Evolutionary conservation across 352 stramenopile genomes (phyloP).

Genomic region (Pythium coloratum): DNA sequence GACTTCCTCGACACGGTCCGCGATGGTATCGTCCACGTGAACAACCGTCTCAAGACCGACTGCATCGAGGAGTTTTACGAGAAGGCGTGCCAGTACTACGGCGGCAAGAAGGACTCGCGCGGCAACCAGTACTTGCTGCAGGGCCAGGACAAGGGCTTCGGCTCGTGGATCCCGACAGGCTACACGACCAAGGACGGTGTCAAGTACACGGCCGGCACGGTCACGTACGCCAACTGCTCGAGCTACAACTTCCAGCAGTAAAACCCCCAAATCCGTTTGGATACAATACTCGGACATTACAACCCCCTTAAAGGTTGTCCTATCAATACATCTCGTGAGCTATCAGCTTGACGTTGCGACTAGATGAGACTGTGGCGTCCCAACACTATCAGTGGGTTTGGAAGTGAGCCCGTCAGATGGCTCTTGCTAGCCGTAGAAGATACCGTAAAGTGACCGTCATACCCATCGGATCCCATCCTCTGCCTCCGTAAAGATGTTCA

Average conservation of each 20-base stretch:
- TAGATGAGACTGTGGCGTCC: background rate
- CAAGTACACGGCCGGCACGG: slow-evolving; percentile 48
- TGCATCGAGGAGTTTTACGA: slow-evolving; percentile 71
- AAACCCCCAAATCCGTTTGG: background rate
- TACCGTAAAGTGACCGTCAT: background rate
- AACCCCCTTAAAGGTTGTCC: background rate
- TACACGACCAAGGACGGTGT: slow-evolving; percentile 60
- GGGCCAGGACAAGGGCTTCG: slow-evolving; percentile 59
- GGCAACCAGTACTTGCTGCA: slow-evolving; percentile 62
- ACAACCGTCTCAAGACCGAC: slow-evolving; percentile 59
- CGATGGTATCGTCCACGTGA: slow-evolving; percentile 59
- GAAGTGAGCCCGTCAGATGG: background rate
- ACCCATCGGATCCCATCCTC: background rate
- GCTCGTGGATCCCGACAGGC: slow-evolving; percentile 66
- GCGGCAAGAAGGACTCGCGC: slow-evolving; percentile 33
- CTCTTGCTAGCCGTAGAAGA: background rate
- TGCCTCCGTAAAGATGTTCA: slow-evolving; percentile 2
- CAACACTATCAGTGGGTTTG: too few relatives aligned
- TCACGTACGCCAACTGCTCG: slow-evolving; percentile 27
- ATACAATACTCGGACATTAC: background rate
- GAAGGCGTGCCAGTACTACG: slow-evolving; percentile 56
- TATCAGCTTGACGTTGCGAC: background rate
- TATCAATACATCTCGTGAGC: slow-evolving; percentile 2
- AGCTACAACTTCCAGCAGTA: slow-evolving; percentile 27
- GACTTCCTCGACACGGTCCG: slow-evolving; percentile 60